Evolutionary conservation across 2,329 filamentous ascomycete genomes (phyloP).

Genomic region (Pestalotiopsis fici): DNA sequence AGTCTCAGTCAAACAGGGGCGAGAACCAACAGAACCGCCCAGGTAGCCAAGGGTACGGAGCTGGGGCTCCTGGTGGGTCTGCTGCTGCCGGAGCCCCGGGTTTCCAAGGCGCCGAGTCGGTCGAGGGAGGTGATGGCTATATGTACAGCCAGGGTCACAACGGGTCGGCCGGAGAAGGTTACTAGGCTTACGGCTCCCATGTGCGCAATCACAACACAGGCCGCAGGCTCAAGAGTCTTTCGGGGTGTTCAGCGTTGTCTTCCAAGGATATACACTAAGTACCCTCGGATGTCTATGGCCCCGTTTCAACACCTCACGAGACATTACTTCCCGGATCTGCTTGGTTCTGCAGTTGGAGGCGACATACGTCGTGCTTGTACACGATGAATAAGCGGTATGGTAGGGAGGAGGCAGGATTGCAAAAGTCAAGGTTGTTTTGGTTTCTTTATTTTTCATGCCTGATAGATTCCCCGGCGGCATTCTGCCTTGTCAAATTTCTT

Average conservation of each 20-base stretch:
- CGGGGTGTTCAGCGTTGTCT: background rate
- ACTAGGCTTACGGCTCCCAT: constrained; percentile 34
- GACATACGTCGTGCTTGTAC: constrained; percentile 26
- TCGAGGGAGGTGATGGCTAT: constrained; percentile 47
- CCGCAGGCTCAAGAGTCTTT: background rate
- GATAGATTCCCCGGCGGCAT: constrained; percentile 31
- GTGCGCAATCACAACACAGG: background rate
- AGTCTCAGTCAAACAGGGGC: constrained; percentile 80
- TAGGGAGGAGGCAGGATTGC: constrained; percentile 19
- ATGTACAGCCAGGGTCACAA: constrained; percentile 62
- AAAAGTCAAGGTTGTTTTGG: constrained; percentile 21
- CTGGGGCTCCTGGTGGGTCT: constrained; percentile 38
- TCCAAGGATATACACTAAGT: constrained; percentile 23
- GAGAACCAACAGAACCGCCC: constrained; percentile 52
- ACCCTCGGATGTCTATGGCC: constrained; percentile 33
- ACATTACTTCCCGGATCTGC: background rate
- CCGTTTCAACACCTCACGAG: constrained; percentile 8
- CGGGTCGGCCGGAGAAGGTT: constrained; percentile 55
- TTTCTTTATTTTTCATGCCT: constrained; percentile 18
- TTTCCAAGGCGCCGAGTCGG: constrained; percentile 45
- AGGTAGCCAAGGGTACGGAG: constrained; percentile 54
- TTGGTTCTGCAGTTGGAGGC: constrained; percentile 12
- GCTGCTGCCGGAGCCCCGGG: constrained; percentile 41
- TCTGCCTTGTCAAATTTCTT: constrained; percentile 17
- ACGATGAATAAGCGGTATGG: constrained; percentile 21